Conservation (phyloP, 495 filamentous ascomycete genomes). For the Penicillium atrosanguineum region DNA sequence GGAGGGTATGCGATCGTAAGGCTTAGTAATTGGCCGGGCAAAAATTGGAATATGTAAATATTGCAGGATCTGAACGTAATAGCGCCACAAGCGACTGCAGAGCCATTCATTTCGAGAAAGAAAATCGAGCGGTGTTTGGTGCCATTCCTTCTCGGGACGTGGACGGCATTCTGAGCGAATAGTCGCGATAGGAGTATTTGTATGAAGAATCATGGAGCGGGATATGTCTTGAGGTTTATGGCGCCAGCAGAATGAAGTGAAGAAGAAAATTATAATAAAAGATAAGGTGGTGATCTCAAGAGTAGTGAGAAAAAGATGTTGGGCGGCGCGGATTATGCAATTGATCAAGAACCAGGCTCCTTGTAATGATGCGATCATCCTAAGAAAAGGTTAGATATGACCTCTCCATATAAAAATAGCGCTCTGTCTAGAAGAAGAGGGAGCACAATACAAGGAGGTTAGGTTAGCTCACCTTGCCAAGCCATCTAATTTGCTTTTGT, state of each 20-base stretch:
- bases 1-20: constrained; percentile 20
- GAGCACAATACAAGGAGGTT: too few relatives aligned
- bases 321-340: constrained; percentile 22
- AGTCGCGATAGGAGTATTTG: background rate
- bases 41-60: constrained; percentile 15
- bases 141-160: constrained; percentile 2
- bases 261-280: constrained; percentile 38
- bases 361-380: constrained; percentile 13
- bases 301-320: constrained; percentile 29
- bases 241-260: constrained; percentile 43
- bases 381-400: background rate
- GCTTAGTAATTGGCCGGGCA: constrained; percentile 7
- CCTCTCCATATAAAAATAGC: too few relatives aligned
- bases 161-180: background rate
- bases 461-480: constrained; percentile 19
- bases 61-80: constrained; percentile 18
- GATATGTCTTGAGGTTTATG: constrained; percentile 38
- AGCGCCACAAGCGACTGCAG: constrained; percentile 15
- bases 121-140: constrained; percentile 25
- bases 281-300: constrained; percentile 42
- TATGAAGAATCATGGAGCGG: constrained; percentile 16
- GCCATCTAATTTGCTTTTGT: constrained; percentile 40
- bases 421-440: too few relatives aligned
- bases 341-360: too few relatives aligned
- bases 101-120: constrained; percentile 20